Evolutionary conservation across 345 rosid genomes (phyloP), one percentile per base, ranked within the genome.

Genomic region (Turnera subulata): DNA sequence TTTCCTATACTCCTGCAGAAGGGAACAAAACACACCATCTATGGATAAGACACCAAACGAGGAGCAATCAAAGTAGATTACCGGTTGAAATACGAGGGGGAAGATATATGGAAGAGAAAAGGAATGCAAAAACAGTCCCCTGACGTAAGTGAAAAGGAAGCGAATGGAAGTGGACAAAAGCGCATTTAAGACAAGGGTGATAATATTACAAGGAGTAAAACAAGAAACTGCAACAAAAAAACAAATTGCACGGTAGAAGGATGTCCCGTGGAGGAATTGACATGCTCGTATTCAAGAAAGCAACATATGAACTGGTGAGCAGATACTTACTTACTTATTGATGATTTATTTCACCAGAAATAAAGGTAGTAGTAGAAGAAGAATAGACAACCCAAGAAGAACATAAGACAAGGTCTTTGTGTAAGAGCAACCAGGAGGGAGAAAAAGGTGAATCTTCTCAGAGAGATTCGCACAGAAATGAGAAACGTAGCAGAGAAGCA

Each of bases 391-490:
- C 21, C 60, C 19, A 4, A 29, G 20, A 45, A 17, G 20, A 10
- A 17, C 19, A 29, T 3, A 29, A 8, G 35, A 29, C 4, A 29
- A 29, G 4, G 35, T 29, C 35, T 29, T 4, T 29, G n/a, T 11
- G 25, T n/a, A 23, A 0, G 67, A 43, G 48, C 60, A 46, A 58
- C 61, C 69, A 73, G 23, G 26, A 16, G 11, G 6, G 59, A 52
- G n/a, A 58, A 53, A 58, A 63, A 42, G 59, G 26, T 11, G 45
- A 60, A 39, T 49, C n/a, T 35, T 29, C 26, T 20, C 26, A 13
- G 54, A 18, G 13, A 59, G 67, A 55, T 56, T 44, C n/a, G 9
- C 42, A 42, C 54, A 56, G 46, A 3, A 29, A 29, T 8, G 5
- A 29, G 35, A 29, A 66, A 49, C 58, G 39, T 52, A 52, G 56